Conservation (phyloP, 2,329 filamentous ascomycete species). For the Thielaviopsis ethacetica region DNA sequence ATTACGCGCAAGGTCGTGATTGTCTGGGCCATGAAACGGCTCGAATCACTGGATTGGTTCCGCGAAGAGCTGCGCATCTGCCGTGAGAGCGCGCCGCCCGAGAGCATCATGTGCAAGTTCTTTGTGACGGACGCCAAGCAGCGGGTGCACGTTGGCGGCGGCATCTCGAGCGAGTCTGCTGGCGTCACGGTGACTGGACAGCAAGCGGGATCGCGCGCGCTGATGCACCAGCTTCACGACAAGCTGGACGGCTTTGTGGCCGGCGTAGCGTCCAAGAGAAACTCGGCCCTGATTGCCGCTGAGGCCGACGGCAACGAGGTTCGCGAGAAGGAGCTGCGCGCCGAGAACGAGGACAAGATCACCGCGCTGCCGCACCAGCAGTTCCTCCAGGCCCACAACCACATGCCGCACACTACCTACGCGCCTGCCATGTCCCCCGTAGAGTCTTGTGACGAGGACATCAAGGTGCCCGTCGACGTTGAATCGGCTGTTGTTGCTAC, state of each 20-base stretch:
- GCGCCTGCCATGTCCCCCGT: conserved; percentile 11
- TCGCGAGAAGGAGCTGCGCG: conserved; percentile 62
- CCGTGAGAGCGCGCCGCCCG: conserved; percentile 71
- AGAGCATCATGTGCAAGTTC: conserved; percentile 84
- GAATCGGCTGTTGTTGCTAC: background rate
- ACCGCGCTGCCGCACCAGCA: conserved; percentile 60
- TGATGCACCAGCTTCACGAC: conserved; percentile 67
- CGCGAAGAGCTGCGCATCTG: conserved; percentile 87
- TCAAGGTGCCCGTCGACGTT: background rate
- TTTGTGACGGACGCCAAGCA: conserved; percentile 67
- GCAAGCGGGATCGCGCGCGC: conserved; percentile 29
- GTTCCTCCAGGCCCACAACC: conserved; percentile 39
- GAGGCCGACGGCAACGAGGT: conserved; percentile 66
- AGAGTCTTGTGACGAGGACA: conserved; percentile 7
- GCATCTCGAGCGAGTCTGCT: background rate
- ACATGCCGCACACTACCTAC: conserved; percentile 16
- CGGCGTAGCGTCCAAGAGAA: conserved; percentile 71
- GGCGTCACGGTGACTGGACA: conserved; percentile 18
- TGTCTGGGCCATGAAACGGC: conserved; percentile 81
- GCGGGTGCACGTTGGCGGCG: conserved; percentile 8
- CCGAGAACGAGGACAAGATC: conserved; percentile 71
- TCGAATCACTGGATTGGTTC: conserved; percentile 96
- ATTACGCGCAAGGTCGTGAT: conserved; percentile 82
- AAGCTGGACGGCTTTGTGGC: conserved; percentile 78
- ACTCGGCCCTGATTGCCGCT: conserved; percentile 66